A percentile compares a stretch with the other conserved stretches of the same genome.
phyloP scores from a whole-genome alignment of 768 basidiomycete genomes.

The Pholiota microspora region DNA sequence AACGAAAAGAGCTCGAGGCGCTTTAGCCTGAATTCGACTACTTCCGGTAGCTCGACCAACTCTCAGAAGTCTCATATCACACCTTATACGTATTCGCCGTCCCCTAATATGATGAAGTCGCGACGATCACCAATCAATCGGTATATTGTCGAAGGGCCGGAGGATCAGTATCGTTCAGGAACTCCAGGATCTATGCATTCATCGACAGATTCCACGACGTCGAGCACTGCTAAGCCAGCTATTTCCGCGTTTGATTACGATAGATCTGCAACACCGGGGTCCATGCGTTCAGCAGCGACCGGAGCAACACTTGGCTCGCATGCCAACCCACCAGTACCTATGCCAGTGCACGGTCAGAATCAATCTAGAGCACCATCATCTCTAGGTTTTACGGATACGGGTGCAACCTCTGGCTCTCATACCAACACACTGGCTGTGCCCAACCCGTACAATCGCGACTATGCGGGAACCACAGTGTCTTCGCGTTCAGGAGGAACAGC shows the following conservation, averaged over 20 bases:
- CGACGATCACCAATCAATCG: slow-evolving; percentile 5
- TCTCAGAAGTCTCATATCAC: slow-evolving; percentile 20
- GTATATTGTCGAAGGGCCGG: slow-evolving; percentile 1
- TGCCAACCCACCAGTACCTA: not conserved
- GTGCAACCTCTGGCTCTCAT: not conserved
- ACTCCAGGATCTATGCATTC: slow-evolving; percentile 12
- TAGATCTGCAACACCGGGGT: not conserved
- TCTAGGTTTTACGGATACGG: not conserved
- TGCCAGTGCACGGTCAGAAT: not conserved
- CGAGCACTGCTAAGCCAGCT: not conserved
- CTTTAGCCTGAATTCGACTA: slow-evolving; percentile 14
- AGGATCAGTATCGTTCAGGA: slow-evolving; percentile 10
- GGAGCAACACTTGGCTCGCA: not conserved
- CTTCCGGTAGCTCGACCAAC: slow-evolving; percentile 18
- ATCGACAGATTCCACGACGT: not conserved
- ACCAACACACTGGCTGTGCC: not conserved
- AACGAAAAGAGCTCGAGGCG: slow-evolving; percentile 18
- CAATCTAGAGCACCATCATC: not conserved
- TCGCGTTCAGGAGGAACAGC: not conserved
- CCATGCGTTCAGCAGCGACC: not conserved
- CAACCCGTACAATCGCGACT: not conserved
- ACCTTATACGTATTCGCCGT: slow-evolving; percentile 9
- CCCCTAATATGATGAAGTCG: not conserved
- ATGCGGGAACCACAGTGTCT: not conserved
- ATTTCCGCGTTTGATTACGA: not conserved